Evolutionary conservation across 257 asterid genomes (phyloP).

Genomic region (Primulina huaijiensis): DNA sequence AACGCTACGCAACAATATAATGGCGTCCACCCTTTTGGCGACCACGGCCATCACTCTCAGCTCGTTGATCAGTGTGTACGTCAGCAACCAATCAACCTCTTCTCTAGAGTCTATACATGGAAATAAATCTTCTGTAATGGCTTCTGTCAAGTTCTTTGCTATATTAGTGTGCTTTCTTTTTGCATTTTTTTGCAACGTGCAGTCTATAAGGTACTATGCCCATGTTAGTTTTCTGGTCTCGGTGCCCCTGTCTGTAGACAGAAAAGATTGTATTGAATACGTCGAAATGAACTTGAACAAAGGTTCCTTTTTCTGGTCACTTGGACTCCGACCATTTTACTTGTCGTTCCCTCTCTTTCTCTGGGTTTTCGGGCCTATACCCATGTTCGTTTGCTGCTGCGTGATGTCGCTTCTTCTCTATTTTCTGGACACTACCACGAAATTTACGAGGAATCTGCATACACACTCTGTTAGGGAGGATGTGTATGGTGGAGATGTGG

Average conservation of each 20-base stretch:
- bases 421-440: conserved; percentile 70
- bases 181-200: conserved; percentile 75
- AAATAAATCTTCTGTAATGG: conserved; percentile 35
- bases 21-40: conserved; percentile 92
- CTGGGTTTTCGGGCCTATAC: conserved; percentile 78
- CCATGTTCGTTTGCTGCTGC: conserved; percentile 67
- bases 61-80: conserved; percentile 81
- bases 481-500: conserved; percentile 32
- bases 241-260: conserved; percentile 47
- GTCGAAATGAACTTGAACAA: conserved; percentile 58
- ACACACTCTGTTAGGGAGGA: conserved; percentile 35
- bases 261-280: conserved; percentile 54
- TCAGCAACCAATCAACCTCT: conserved; percentile 52
- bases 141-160: conserved; percentile 61
- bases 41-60: conserved; percentile 80
- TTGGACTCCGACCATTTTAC: conserved; percentile 73
- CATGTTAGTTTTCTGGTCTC: conserved; percentile 79
- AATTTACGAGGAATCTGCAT: conserved; percentile 53
- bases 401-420: conserved; percentile 51
- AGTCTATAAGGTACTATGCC: conserved; percentile 72
- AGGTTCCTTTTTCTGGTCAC: conserved; percentile 79
- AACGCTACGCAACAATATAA: conserved; percentile 85
- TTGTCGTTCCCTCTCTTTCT: conserved; percentile 76
- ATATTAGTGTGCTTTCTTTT: conserved; percentile 73
- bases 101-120: conserved; percentile 42